Conservation (phyloP, 305 asterid species). For the Fraxinus baroniana region DNA sequence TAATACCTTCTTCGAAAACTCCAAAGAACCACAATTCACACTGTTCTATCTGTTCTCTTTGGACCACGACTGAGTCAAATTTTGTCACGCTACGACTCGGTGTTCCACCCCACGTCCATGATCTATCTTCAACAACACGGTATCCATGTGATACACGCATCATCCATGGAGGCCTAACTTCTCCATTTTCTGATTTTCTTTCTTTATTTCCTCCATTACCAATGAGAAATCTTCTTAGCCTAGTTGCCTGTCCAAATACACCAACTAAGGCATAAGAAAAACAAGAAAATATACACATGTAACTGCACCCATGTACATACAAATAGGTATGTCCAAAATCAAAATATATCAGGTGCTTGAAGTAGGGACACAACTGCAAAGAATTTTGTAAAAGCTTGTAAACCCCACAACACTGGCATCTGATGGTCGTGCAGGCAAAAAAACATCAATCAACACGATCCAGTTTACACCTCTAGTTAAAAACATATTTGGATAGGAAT, state of each 20-base stretch:
- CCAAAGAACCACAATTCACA: slow-evolving; percentile 59
- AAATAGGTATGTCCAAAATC: neutral
- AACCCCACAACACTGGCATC: neutral
- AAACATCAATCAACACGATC: neutral
- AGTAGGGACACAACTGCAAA: neutral
- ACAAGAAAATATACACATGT: neutral
- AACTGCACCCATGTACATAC: neutral
- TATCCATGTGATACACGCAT: slow-evolving; percentile 57
- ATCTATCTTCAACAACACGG: slow-evolving; percentile 33
- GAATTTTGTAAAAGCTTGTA: neutral
- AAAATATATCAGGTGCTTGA: neutral
- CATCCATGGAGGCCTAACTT: slow-evolving; percentile 42
- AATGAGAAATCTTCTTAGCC: slow-evolving; percentile 32
- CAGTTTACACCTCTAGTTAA: neutral
- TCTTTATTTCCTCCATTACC: slow-evolving; percentile 30
- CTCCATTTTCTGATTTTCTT: slow-evolving; percentile 17
- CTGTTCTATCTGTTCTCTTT: slow-evolving; percentile 44
- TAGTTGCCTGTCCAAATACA: slow-evolving; percentile 28
- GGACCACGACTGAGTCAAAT: slow-evolving; percentile 43
- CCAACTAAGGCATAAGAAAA: neutral
- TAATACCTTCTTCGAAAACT: slow-evolving; percentile 46
- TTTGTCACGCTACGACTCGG: slow-evolving; percentile 13
- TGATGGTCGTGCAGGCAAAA: neutral
- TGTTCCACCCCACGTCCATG: neutral
- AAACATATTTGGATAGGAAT: neutral